Percentiles rank a stretch among this genome's conserved stretches.
Evolutionary conservation across 768 basidiomycete genomes (phyloP).

Genomic region (Leccinum variicolor): DNA sequence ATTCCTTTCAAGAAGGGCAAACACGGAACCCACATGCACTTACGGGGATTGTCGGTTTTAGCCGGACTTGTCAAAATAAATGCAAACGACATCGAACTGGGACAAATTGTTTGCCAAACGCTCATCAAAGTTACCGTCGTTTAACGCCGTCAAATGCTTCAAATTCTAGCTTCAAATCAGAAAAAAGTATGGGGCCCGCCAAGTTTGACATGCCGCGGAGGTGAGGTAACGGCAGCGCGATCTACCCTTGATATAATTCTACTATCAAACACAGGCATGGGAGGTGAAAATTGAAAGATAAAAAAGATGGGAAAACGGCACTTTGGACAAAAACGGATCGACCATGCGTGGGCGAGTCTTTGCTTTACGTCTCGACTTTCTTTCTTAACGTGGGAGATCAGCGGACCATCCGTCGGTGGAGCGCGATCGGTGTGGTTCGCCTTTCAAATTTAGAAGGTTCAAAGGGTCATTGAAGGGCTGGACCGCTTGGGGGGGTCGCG

Average conservation of each 20-base stretch:
- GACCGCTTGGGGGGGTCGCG: background rate
- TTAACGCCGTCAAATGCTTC: background rate
- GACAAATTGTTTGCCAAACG: background rate
- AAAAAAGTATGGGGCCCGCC: background rate
- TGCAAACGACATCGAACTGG: background rate
- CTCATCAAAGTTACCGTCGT: background rate
- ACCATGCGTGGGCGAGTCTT: conserved; percentile 24
- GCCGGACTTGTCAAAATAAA: background rate
- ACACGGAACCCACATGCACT: background rate
- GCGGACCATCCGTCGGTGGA: background rate
- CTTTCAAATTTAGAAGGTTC: conserved; percentile 15
- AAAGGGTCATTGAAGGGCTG: conserved; percentile 9
- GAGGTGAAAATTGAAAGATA: background rate
- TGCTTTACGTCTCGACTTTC: background rate
- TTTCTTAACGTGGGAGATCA: background rate
- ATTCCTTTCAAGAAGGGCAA: background rate
- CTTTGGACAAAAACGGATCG: background rate
- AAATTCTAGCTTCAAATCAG: too few species aligned
- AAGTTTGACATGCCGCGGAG: background rate
- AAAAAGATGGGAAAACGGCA: background rate
- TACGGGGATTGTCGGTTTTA: background rate
- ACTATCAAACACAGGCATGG: background rate
- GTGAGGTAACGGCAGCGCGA: background rate
- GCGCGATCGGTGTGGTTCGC: conserved; percentile 1
- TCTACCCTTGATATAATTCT: background rate